Conservation (phyloP, 257 asterid genomes). For the Gynochthodes officinalis region DNA sequence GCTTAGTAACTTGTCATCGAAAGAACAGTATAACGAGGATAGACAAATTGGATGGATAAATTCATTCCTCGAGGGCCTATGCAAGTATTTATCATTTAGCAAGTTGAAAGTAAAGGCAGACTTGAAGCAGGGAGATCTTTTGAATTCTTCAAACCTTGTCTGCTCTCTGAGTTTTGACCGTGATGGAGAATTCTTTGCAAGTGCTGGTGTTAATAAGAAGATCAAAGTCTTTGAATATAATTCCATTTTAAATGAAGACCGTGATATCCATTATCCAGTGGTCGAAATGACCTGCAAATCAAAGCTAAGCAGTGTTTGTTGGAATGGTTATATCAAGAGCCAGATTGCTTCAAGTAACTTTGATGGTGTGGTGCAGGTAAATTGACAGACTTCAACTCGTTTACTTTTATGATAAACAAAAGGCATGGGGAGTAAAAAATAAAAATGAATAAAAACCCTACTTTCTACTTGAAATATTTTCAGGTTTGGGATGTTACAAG, state of each 20-base stretch:
- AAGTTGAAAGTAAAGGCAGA: slow-evolving; percentile 82
- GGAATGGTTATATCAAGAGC: slow-evolving; percentile 94
- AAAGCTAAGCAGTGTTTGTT: slow-evolving; percentile 92
- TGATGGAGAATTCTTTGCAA: slow-evolving; percentile 92
- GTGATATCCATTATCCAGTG: slow-evolving; percentile 92
- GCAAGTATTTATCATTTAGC: slow-evolving; percentile 77
- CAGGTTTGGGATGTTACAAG: slow-evolving; percentile 96
- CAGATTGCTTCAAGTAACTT: slow-evolving; percentile 98
- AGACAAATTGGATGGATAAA: slow-evolving; percentile 63
- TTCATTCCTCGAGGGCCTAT: slow-evolving; percentile 76
- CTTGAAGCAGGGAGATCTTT: slow-evolving; percentile 92
- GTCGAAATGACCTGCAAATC: slow-evolving; percentile 93
- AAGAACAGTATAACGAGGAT: slow-evolving; percentile 45
- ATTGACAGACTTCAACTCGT: slow-evolving; percentile 1
- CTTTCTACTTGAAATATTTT: slow-evolving; percentile 17
- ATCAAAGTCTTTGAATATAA: slow-evolving; percentile 87
- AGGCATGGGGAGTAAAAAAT: too few species aligned
- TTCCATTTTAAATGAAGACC: slow-evolving; percentile 62
- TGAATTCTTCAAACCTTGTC: slow-evolving; percentile 86
- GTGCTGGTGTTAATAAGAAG: slow-evolving; percentile 98
- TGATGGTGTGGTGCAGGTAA: slow-evolving; percentile 97
- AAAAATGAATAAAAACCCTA: neutral
- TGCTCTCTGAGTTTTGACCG: slow-evolving; percentile 95
- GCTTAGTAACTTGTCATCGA: slow-evolving; percentile 54
- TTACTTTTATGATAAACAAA: neutral